Evolutionary conservation across 2,329 filamentous ascomycete genomes (phyloP), one percentile per base, ranked within the genome.

Genomic region (Penicillium sp.): DNA sequence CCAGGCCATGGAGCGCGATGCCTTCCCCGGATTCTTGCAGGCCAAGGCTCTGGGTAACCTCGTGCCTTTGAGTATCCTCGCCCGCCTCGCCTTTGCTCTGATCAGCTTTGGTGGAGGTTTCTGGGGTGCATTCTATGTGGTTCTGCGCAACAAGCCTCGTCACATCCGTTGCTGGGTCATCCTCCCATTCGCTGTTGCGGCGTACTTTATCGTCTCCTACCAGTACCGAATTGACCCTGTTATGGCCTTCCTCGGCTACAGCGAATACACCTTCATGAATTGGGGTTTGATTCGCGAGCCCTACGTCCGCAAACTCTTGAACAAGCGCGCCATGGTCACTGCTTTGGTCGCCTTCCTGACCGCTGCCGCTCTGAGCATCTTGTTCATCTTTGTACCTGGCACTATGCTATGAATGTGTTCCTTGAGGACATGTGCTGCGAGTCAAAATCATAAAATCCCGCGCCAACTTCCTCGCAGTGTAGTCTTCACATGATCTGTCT

Each of bases 1-100:
- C 78, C 96, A 99, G 79, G 96, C 96, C 37, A 99, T 99, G 95
- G 96, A 99, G 80, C 87, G 96, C 58, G 95, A 99, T 80, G 95
- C 96, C n/a, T 99, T 97, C 75, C 95, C 96, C 0, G 94, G 94
- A 0, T 99, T 99, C 79, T 83, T 99, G 61, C 87, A 94, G 73
- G 92, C 92, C 80, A 98, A 98, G 80, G 95, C 95, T 2, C 83
- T 99, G 26, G 96, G 96, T 62, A 99, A 99, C 73, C 84, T 99
- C 14, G 94, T 99, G 30, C 95, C 94, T 3, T 87, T 94, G 16
- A 96, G 92, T 51, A 89, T 96, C 68, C 87, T 98, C 73, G 84
- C 96, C 68, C 86, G 95, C 57, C 82, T 98, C 55, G 92, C 96
- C 49, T 76, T 97, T 67, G 95, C 94, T 38, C 84, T 99, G 55